Base-by-base conservation (phyloP, 164 flowering plant species). In the Piper longum region DNA sequence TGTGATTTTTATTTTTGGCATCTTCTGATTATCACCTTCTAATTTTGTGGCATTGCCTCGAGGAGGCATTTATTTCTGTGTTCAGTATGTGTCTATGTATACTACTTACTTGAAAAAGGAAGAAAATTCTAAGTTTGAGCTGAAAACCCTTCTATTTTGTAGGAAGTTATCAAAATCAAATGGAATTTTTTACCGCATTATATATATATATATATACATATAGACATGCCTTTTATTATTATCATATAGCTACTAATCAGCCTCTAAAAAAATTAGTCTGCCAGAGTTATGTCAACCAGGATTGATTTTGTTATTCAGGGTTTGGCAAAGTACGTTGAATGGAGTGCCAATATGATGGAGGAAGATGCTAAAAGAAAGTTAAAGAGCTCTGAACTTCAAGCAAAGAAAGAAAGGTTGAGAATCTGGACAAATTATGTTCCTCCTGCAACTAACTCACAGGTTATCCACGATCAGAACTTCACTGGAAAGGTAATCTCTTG, bases 281-380 rank as follows among this genome's bases (percentile, higher is more conserved):
- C 36, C 36, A 26, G 36, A 26, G 36, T 26, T 26, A 26, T 26
- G 36, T 26, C 36, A 2, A 26, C 36, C 1, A 48, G 14, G 9
- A 48, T 66, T 60, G 36, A 5, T 12, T 54, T 41, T 56, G 18
- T n/a, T 6, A 52, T 66, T 4, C 41, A 95, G 99, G 97, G 99
- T 62, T 73, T 85, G 45, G 99, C 99, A 54, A 91, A 91, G 74
- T 91, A 72, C 78, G 87, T 95, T 59, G 97, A 95, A 51, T 95
- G 99, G 99, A 95, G 99, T 79, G 99, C 95, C 62, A 85, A 80
- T 63, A 78, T 84, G 89, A 78, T 95, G 91, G 97, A 95, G 73
- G 95, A 89, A 39, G 95, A 91, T 59, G 89, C 87, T 64, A 86
- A 81, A 60, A 72, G 88, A 64, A 57, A 63, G 67, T 73, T 95